Percentiles rank a stretch among this genome's conserved stretches.
These are phyloP conservation scores for Boletus fagicola DNA, from an alignment of 768 basidiomycete genomes.

Conservation along the genomic window DNA sequence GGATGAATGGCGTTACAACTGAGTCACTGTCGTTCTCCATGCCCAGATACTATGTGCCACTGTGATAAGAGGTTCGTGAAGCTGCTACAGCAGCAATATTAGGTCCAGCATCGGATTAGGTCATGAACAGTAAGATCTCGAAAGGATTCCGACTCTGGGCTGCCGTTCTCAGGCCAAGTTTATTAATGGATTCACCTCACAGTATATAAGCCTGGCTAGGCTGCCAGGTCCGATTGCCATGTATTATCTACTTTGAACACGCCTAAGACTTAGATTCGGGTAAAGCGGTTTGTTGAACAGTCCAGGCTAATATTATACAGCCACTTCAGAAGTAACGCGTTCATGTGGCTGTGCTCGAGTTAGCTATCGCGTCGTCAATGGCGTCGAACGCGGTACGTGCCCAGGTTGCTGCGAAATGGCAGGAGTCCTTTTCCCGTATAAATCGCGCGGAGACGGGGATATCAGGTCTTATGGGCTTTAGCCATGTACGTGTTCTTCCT, in stretches of 20 bases:
- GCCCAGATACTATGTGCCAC: not conserved
- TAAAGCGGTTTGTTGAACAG: not conserved
- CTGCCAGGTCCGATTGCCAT: not conserved
- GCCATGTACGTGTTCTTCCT: conserved; percentile 43
- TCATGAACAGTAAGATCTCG: not conserved
- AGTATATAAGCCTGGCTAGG: not conserved
- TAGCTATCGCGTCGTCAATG: conserved; percentile 35
- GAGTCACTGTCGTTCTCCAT: conserved; percentile 18
- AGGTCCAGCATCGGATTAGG: not conserved
- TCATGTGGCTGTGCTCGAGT: conserved; percentile 23
- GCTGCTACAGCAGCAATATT: not conserved
- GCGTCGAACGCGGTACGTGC: conserved; percentile 60
- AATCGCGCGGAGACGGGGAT: conserved; percentile 61
- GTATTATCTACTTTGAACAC: not conserved
- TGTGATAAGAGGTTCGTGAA: not conserved
- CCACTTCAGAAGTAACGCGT: not conserved
- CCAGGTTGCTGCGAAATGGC: conserved; percentile 70
- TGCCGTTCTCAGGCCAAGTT: not conserved
- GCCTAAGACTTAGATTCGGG: not conserved
- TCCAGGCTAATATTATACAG: too few species aligned
- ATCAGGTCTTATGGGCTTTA: conserved; percentile 61
- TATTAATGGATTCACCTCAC: not conserved
- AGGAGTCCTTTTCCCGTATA: conserved; percentile 63
- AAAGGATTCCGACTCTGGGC: not conserved
- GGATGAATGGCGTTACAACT: conserved; percentile 20